Conservation (phyloP, 78 protist species). For the slime mould (Dictyostelium discoideum) region DNA sequence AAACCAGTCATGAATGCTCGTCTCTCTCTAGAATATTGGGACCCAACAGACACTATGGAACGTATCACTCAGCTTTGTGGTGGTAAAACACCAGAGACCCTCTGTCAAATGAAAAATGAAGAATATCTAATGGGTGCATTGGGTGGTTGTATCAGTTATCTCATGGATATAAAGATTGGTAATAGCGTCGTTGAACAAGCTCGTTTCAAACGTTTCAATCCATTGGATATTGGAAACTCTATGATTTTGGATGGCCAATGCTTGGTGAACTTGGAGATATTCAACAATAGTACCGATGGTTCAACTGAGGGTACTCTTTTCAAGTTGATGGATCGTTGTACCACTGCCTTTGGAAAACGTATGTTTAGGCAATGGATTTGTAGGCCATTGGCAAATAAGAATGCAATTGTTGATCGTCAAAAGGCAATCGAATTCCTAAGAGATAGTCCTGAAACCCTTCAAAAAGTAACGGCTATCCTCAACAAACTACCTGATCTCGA, state of each 20-base stretch:
- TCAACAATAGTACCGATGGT: slow-evolving; percentile 75
- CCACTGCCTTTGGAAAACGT: slow-evolving; percentile 78
- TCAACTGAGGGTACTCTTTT: slow-evolving; percentile 74
- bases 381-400: slow-evolving; percentile 29
- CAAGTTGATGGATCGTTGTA: slow-evolving; percentile 70
- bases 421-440: slow-evolving; percentile 57
- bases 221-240: slow-evolving; percentile 41
- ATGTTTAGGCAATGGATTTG: slow-evolving; percentile 77
- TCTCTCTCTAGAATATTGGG: slow-evolving; percentile 30
- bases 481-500: slow-evolving; percentile 72
- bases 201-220: slow-evolving; percentile 23
- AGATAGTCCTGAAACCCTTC: not conserved
- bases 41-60: not conserved
- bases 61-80: not conserved
- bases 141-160: slow-evolving; percentile 65
- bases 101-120: not conserved
- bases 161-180: slow-evolving; percentile 45
- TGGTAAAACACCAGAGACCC: not conserved
- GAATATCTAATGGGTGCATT: slow-evolving; percentile 2
- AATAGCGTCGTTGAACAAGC: slow-evolving; percentile 2
- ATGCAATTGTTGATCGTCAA: slow-evolving; percentile 56
- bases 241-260: slow-evolving; percentile 80
- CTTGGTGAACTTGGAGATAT: slow-evolving; percentile 70
- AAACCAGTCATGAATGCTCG: slow-evolving; percentile 21
- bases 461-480: not conserved